Conservation (phyloP, 2,329 filamentous ascomycete genomes). For the Escovopsis sp. region DNA sequence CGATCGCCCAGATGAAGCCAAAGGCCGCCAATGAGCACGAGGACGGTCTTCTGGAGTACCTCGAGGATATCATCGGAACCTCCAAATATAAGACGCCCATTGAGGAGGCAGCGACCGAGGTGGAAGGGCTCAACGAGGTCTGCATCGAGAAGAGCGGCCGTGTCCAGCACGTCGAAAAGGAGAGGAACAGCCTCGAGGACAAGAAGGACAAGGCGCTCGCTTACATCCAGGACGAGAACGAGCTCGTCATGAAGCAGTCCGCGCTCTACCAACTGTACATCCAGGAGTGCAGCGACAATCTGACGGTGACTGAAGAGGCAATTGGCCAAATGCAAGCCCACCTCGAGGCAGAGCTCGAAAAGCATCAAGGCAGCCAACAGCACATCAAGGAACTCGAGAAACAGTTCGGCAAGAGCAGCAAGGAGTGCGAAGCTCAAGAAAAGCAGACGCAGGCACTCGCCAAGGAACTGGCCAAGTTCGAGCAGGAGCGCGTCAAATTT, state of each 20-base stretch:
- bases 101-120: slow-evolving; percentile 80
- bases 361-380: slow-evolving; percentile 79
- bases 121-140: slow-evolving; percentile 85
- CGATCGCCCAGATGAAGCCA: slow-evolving; percentile 97
- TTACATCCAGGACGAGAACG: slow-evolving; percentile 85
- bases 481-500: slow-evolving; percentile 93
- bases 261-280: slow-evolving; percentile 87
- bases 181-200: slow-evolving; percentile 81
- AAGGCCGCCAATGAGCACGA: slow-evolving; percentile 93
- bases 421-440: slow-evolving; percentile 70
- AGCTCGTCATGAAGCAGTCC: slow-evolving; percentile 76
- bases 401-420: slow-evolving; percentile 65
- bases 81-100: slow-evolving; percentile 97
- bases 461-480: slow-evolving; percentile 83
- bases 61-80: slow-evolving; percentile 97
- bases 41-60: slow-evolving; percentile 86
- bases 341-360: slow-evolving; percentile 75
- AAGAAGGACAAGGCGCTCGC: slow-evolving; percentile 92
- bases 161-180: slow-evolving; percentile 95
- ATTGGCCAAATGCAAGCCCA: slow-evolving; percentile 81
- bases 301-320: slow-evolving; percentile 76
- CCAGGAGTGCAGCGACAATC: slow-evolving; percentile 75
- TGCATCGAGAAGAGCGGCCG: slow-evolving; percentile 90
- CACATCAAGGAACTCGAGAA: slow-evolving; percentile 83
- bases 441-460: slow-evolving; percentile 64